These are phyloP conservation scores for Auriculariales sp. DNA, from an alignment of 768 basidiomycete species.

Conservation along the genomic window DNA sequence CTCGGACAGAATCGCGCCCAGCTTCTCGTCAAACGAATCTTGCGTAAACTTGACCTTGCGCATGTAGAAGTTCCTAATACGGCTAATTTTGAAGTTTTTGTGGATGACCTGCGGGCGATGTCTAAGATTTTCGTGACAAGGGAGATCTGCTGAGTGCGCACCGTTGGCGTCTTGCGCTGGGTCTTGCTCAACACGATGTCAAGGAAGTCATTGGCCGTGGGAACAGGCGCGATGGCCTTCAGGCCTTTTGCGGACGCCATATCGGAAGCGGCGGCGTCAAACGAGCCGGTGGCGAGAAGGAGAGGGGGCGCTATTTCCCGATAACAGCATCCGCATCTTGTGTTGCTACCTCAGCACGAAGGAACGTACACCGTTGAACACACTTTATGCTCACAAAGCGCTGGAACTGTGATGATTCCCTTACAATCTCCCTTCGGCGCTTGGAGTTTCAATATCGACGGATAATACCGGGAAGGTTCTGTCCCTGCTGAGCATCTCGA, in stretches of 20 bases:
- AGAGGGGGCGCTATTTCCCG: no score
- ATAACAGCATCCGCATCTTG: no score
- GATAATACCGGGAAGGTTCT: no score
- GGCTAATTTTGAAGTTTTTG: conserved; percentile 99
- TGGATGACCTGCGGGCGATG: conserved; percentile 63
- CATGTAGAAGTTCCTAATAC: conserved; percentile 98
- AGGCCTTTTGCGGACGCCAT: conserved; percentile 47
- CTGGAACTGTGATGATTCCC: no score
- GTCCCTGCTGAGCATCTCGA: no score
- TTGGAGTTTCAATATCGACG: no score
- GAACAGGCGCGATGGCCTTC: conserved; percentile 97
- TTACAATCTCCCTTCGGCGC: no score
- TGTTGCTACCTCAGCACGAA: no score
- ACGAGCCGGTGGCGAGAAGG: no score
- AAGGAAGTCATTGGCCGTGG: conserved; percentile 86
- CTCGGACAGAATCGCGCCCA: conserved; percentile 83
- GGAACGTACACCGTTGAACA: no score
- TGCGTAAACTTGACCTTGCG: conserved; percentile 99
- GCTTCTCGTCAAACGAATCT: conserved; percentile 91
- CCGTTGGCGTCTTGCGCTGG: conserved; percentile 94
- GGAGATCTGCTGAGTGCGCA: conserved; percentile 17
- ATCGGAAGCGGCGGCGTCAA: no score
- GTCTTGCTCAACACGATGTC: conserved; percentile 90
- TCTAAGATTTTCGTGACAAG: conserved; percentile 2
- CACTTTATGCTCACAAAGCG: no score